Conservation (phyloP, 1,284 basidiomycete species). For the Fomitopsis betulina region DNA sequence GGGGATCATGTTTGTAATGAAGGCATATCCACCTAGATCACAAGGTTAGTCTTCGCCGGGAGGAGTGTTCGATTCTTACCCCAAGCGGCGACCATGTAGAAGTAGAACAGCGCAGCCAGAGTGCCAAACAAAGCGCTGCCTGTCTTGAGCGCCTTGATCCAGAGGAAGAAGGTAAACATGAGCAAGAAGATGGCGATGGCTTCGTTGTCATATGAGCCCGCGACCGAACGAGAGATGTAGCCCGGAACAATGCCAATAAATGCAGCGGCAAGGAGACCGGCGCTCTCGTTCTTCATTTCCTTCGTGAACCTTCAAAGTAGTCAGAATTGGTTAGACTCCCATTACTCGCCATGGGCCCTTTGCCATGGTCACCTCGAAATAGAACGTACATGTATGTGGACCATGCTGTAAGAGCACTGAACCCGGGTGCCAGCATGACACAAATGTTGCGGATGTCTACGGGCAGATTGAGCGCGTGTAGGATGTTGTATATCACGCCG, state of each 20-base stretch:
- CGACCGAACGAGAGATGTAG: constrained; percentile 98
- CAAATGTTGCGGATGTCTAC: constrained; percentile 98
- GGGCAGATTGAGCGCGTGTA: constrained; percentile 87
- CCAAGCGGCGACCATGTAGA: constrained; percentile 99
- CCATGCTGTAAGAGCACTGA: constrained; percentile 95
- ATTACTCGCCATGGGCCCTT: no score
- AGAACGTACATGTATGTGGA: constrained; percentile 86
- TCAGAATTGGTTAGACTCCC: background rate
- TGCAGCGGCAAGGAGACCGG: constrained; percentile 94
- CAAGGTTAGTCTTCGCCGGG: constrained; percentile 1
- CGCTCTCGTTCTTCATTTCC: constrained; percentile 91
- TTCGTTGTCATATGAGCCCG: constrained; percentile 99
- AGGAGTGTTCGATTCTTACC: constrained; percentile 45
- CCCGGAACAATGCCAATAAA: constrained; percentile 98
- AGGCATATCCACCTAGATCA: constrained; percentile 85
- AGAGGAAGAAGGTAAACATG: constrained; percentile 97
- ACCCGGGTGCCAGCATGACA: constrained; percentile 94
- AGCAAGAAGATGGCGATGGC: constrained; percentile 99
- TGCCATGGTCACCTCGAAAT: background rate
- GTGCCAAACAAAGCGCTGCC: constrained; percentile 93
- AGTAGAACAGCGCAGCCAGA: constrained; percentile 93
- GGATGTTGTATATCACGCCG: constrained; percentile 91
- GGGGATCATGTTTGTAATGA: constrained; percentile 99
- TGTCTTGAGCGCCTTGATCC: constrained; percentile 96
- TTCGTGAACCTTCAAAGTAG: constrained; percentile 72